Evolutionary conservation across 2,329 filamentous ascomycete genomes (phyloP), one percentile per base, ranked within the genome.

Genomic region (Fusarium sublunatum): DNA sequence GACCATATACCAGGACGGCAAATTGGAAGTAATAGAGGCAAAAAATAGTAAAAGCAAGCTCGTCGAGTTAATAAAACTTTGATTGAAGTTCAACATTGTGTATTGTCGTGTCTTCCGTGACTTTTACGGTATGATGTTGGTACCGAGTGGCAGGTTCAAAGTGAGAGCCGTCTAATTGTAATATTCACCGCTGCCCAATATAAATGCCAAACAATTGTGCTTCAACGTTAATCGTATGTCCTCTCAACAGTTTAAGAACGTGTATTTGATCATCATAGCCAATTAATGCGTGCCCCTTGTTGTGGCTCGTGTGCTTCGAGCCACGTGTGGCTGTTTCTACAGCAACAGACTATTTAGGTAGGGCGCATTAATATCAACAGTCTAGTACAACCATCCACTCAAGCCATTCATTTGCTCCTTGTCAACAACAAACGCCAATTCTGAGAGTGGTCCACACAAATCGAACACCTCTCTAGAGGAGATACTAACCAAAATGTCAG

Each of bases 401-500:
- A 10, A 28, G 35, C 12, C 13, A 25, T n/a, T 49, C 39, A 19
- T 51, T 49, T 41, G 48, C n/a, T 29, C 43, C 47, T 51, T 32
- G 58, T 58, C 44, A 52, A 63, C 44, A 60, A 61, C 38, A 53
- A 56, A 10, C 38, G 44, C 61, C 52, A 25, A 50, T 47, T 46
- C 26, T 28, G 42, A 65, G 61, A 63, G 62, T 45, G 36, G 45
- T 58, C 45, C 35, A 44, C 22, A 24, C 28, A 31, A 25, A 63
- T 32, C 46, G 51, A 65, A 46, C 48, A 34, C 58, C 48, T 66
- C 61, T 35, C 39, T 34, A 46, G 58, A 63, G 58, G 59, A 51
- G 41, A 61, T 49, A 70, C 60, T 65, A 65, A 73, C 56, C 50
- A 64, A 77, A 71, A 87, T 87, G 79, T 79, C 80, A 64, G 68